Conservation (phyloP, 331 rosid species). For the Arachis monticola region DNA sequence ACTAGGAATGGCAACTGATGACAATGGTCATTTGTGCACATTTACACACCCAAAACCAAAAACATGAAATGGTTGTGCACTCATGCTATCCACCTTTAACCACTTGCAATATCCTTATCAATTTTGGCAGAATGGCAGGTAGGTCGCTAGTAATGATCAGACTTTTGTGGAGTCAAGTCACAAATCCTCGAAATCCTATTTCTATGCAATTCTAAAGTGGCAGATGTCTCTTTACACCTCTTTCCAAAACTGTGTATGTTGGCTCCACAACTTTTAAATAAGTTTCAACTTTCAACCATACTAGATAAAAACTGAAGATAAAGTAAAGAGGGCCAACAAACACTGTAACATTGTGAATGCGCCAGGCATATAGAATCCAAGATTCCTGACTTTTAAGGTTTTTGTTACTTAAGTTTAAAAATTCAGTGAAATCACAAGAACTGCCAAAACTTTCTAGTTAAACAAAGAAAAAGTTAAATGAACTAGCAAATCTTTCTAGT, state of each 20-base stretch:
- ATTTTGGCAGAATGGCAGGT: not conserved
- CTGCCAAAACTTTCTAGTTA: too few relatives aligned
- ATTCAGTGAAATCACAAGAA: not conserved
- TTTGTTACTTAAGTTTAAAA: slow-evolving; percentile 9
- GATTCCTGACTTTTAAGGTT: not conserved
- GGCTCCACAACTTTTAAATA: slow-evolving; percentile 14
- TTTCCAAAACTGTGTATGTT: slow-evolving; percentile 1
- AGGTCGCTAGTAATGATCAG: not conserved
- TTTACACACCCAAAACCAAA: not conserved
- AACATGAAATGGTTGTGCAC: slow-evolving; percentile 2
- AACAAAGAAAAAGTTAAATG: too few relatives aligned
- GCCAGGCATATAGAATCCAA: not conserved
- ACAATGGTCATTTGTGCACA: not conserved
- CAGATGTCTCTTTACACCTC: not conserved
- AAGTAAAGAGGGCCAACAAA: slow-evolving; percentile 6
- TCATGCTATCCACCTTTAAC: not conserved
- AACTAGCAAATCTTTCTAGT: slow-evolving; percentile 14
- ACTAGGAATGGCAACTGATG: not conserved
- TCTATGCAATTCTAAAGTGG: slow-evolving; percentile 1
- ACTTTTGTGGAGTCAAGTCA: not conserved
- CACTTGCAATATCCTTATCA: slow-evolving; percentile 1
- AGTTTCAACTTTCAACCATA: not conserved
- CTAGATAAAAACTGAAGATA: not conserved
- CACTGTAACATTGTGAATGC: not conserved
- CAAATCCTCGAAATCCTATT: not conserved